Evolutionary conservation across 805 yeast genomes (phyloP).

Genomic region (Kregervanrija fluxuum): DNA sequence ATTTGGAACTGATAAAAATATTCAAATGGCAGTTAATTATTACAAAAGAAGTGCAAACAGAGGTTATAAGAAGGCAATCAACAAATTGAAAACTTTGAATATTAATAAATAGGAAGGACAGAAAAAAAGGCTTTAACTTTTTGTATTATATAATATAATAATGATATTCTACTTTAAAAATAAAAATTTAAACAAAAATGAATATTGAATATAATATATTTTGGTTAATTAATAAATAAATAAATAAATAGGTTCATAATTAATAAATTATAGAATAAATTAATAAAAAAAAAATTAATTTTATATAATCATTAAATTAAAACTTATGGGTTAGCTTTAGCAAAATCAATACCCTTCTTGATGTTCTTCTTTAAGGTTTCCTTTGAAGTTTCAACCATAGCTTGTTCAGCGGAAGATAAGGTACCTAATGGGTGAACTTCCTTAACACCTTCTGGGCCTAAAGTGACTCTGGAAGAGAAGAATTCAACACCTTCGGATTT

Average conservation of each 20-base stretch:
- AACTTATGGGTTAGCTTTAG: constrained; percentile 56
- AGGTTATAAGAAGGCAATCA: constrained; percentile 52
- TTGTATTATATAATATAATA: not conserved
- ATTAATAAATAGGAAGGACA: no score
- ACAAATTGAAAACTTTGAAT: constrained; percentile 25
- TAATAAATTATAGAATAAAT: not conserved
- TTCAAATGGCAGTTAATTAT: constrained; percentile 38
- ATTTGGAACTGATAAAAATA: constrained; percentile 42
- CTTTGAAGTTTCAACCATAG: constrained; percentile 73
- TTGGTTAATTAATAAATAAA: constrained; percentile 1
- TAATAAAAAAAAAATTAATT: not conserved
- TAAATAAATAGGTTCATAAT: constrained; percentile 1
- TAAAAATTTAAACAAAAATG: not conserved
- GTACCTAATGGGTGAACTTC: constrained; percentile 73
- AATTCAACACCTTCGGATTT: constrained; percentile 88
- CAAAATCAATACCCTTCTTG: constrained; percentile 88
- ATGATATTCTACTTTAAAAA: not conserved
- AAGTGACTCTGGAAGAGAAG: constrained; percentile 91
- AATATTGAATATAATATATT: not conserved
- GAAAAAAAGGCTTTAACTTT: no score
- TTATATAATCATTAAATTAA: not conserved
- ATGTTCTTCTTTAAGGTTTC: constrained; percentile 88
- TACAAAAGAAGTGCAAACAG: constrained; percentile 54
- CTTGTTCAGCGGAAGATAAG: constrained; percentile 73
- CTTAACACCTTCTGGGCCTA: constrained; percentile 87